A percentile compares a stretch with the other conserved stretches of the same genome.
These are phyloP conservation scores for Salvia miltiorrhiza DNA, from an alignment of 257 asterid genomes.

Conservation along the genomic window DNA sequence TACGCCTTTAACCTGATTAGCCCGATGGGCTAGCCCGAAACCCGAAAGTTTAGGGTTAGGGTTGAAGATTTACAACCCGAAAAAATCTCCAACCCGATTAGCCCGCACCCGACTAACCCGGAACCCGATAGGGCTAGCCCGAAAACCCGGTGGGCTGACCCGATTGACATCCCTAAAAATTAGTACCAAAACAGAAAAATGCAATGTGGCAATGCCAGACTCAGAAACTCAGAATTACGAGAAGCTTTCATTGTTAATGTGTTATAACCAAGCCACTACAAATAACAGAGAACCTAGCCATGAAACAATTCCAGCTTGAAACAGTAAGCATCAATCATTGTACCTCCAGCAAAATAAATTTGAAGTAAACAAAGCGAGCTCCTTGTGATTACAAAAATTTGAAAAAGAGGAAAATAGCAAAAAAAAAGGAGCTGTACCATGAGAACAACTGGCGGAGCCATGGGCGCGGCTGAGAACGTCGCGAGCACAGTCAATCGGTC, in stretches of 20 bases:
- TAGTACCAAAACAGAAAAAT: neutral
- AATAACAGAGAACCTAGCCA: neutral
- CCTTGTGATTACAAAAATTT: neutral
- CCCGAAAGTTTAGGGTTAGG: too few relatives aligned
- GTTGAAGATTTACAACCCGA: too few relatives aligned
- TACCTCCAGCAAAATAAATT: neutral
- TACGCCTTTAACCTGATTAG: too few relatives aligned
- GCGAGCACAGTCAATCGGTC: constrained; percentile 72
- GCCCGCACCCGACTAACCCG: too few relatives aligned
- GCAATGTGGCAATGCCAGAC: neutral
- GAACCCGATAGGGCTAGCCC: too few relatives aligned
- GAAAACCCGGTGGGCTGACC: too few relatives aligned
- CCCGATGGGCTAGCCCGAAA: too few relatives aligned
- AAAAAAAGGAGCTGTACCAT: constrained; percentile 29
- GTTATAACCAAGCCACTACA: neutral
- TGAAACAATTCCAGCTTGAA: neutral
- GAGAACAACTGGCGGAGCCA: constrained; percentile 85
- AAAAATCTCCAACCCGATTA: too few relatives aligned
- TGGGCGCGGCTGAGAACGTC: constrained; percentile 82
- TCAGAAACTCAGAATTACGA: neutral
- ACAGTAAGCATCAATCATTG: neutral
- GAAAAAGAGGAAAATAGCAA: neutral
- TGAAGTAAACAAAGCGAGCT: neutral
- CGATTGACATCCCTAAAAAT: too few relatives aligned
- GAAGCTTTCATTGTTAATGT: neutral